phyloP scores from a whole-genome alignment of 176 grass and related monocot genomes.

The Poa annua region DNA sequence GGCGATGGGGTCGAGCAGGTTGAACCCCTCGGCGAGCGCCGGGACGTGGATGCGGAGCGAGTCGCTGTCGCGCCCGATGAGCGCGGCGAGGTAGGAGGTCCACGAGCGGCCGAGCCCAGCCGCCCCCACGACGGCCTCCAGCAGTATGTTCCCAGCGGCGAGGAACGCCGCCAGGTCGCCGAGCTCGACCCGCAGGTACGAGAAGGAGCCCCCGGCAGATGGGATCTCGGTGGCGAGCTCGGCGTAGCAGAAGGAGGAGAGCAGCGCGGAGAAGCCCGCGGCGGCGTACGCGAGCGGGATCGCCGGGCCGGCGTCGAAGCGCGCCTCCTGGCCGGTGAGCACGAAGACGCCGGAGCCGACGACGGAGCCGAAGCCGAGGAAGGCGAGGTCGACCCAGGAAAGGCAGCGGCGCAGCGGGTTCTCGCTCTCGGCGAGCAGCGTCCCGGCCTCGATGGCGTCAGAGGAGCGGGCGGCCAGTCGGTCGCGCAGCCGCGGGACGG shows the following conservation, averaged over 20 bases:
- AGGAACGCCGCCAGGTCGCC: conserved; percentile 15
- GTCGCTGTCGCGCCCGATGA: conserved; percentile 11
- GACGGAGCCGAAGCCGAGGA: conserved; percentile 31
- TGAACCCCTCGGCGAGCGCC: conserved; percentile 9
- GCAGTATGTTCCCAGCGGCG: conserved; percentile 24
- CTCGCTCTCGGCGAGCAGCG: conserved; percentile 22
- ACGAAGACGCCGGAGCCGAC: conserved; percentile 27
- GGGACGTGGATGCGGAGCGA: conserved; percentile 29
- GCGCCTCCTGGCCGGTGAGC: conserved; percentile 26
- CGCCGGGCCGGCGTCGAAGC: conserved; percentile 15
- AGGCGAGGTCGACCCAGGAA: conserved; percentile 29
- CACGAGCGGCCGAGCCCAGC: conserved; percentile 1
- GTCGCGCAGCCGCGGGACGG: conserved; percentile 18
- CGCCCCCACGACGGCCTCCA: conserved; percentile 31
- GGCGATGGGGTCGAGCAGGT: conserved; percentile 28
- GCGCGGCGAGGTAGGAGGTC: conserved; percentile 13
- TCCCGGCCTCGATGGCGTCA: conserved; percentile 16
- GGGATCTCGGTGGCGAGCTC: conserved; percentile 26
- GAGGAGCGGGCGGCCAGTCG: conserved; percentile 12
- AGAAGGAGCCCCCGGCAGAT: conserved; percentile 20
- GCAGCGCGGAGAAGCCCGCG: conserved; percentile 22
- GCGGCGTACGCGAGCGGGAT: conserved; percentile 27
- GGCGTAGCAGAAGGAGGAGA: conserved; percentile 26
- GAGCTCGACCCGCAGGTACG: conserved; percentile 32
- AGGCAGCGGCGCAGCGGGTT: conserved; percentile 30